These are phyloP conservation scores for Brettanomyces naardenensis DNA, from an alignment of 805 yeast genomes.

Conservation along the genomic window DNA sequence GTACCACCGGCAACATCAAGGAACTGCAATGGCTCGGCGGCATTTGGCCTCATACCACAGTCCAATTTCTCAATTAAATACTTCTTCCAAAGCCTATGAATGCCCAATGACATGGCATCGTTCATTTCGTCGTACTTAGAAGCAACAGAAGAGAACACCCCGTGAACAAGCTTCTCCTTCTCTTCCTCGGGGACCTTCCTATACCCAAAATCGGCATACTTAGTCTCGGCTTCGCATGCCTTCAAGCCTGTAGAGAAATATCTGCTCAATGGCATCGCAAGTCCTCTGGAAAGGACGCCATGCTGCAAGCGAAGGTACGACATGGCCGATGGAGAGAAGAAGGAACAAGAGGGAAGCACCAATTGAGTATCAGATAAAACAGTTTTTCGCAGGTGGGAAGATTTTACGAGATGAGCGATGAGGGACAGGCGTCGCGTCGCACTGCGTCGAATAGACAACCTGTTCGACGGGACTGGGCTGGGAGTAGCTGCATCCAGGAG, in stretches of 20 bases:
- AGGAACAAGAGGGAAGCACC: no score
- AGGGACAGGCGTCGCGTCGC: no score
- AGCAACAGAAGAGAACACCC: conserved; percentile 92
- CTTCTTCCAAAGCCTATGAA: conserved; percentile 91
- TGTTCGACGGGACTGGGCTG: no score
- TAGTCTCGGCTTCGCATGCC: not conserved
- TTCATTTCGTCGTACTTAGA: conserved; percentile 93
- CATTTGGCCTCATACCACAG: conserved; percentile 88
- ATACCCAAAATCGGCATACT: conserved; percentile 83
- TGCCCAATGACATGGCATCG: conserved; percentile 95
- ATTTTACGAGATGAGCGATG: no score
- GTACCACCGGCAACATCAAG: conserved; percentile 99
- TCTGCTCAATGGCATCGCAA: not conserved
- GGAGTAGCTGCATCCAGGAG: no score
- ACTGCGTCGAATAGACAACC: no score
- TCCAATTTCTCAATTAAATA: conserved; percentile 83
- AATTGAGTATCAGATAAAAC: no score
- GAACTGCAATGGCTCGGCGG: conserved; percentile 67
- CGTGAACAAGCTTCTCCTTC: conserved; percentile 76
- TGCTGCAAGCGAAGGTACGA: not conserved
- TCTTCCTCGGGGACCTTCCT: conserved; percentile 71
- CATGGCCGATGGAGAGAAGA: no score
- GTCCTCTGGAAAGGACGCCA: not conserved
- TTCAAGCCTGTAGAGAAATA: not conserved
- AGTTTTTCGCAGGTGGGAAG: no score